These are phyloP conservation scores for Aspergillus brunneoviolaceus DNA, from an alignment of 2,329 filamentous ascomycete species.

Conservation along the genomic window DNA sequence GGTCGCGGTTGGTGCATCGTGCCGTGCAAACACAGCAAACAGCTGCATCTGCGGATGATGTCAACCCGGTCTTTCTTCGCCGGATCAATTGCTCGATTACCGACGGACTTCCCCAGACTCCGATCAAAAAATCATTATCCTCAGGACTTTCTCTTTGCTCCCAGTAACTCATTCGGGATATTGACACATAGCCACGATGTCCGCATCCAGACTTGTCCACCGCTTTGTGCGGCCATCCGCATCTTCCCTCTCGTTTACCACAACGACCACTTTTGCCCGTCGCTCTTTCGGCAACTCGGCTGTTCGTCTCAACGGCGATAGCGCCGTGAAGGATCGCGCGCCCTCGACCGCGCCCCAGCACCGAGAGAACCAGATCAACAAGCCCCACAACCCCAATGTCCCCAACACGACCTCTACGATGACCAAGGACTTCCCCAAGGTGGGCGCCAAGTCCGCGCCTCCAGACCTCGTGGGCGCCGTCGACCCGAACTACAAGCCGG, in stretches of 20 bases:
- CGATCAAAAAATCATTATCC: background rate
- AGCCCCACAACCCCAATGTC: conserved; percentile 60
- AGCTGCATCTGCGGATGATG: conserved; percentile 36
- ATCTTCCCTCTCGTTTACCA: conserved; percentile 24
- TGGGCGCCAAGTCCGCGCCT: conserved; percentile 57
- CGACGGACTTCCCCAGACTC: background rate
- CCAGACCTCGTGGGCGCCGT: conserved; percentile 61
- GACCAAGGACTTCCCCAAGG: conserved; percentile 60
- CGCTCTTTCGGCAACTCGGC: conserved; percentile 34
- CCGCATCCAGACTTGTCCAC: conserved; percentile 45
- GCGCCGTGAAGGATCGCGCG: conserved; percentile 52
- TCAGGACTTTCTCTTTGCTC: background rate
- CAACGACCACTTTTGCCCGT: conserved; percentile 19
- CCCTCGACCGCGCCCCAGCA: conserved; percentile 56
- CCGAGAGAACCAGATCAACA: conserved; percentile 57
- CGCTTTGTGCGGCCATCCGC: conserved; percentile 46
- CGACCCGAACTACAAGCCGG: conserved; percentile 57
- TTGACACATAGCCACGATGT: conserved; percentile 39
- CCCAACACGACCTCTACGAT: conserved; percentile 65
- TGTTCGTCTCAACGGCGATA: conserved; percentile 39
- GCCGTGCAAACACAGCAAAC: conserved; percentile 40
- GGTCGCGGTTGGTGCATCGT: conserved; percentile 14
- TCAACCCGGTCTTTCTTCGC: conserved; percentile 32
- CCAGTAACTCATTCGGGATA: no score
- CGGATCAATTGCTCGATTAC: background rate